Evolutionary conservation across 805 yeast genomes (phyloP).

Genomic region (Suhomyces pyralidae): DNA sequence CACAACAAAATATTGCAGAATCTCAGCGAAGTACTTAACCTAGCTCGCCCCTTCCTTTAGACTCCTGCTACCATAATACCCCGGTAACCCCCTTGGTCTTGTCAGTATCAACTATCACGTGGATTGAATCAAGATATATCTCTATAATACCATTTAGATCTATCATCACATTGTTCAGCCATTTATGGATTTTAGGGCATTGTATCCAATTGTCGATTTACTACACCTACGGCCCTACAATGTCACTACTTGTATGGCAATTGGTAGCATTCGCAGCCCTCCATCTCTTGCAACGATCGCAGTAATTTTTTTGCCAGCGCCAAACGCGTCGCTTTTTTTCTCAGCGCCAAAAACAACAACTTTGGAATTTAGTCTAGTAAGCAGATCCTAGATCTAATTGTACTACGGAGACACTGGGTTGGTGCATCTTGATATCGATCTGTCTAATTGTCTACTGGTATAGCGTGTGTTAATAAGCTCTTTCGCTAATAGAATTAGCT

Average conservation of each 20-base stretch:
- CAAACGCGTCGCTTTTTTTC: conserved; percentile 2
- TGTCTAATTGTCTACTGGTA: not conserved
- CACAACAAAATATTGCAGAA: not conserved
- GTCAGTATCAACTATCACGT: not conserved
- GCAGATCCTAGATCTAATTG: not conserved
- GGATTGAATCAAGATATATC: not conserved
- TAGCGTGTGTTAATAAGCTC: not conserved
- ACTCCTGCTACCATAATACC: not conserved
- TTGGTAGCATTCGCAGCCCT: not conserved
- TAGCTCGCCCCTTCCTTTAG: not conserved
- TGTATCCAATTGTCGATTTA: not conserved
- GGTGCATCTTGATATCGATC: not conserved
- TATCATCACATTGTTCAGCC: not conserved
- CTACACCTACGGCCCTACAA: not conserved
- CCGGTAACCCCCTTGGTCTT: not conserved
- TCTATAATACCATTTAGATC: not conserved
- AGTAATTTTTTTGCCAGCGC: not conserved
- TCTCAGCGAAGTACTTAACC: not conserved
- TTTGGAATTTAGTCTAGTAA: not conserved
- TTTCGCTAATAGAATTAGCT: not conserved
- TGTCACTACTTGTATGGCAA: not conserved
- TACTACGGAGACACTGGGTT: not conserved
- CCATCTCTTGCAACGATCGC: not conserved
- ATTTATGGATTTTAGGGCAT: not conserved
- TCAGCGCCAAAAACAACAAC: conserved; percentile 1